Conservation (phyloP, 2,329 filamentous ascomycete species). For the Hymenoscyphus linearis region DNA sequence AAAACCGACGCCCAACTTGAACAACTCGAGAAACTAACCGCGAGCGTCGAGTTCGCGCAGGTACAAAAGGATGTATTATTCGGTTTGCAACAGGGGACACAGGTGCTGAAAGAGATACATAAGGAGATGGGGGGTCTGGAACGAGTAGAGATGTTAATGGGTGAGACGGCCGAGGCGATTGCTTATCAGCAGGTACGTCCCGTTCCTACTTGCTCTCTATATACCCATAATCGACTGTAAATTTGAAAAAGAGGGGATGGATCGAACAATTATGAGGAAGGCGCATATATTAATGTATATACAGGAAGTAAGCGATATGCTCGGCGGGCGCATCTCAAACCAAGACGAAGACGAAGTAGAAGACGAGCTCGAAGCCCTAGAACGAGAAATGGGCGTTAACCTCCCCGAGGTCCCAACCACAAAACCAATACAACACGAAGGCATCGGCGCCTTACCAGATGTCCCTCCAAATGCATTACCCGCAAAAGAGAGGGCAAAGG, state of each 20-base stretch:
- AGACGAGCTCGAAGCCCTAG: slow-evolving; percentile 82
- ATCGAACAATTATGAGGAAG: no score
- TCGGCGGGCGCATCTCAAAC: slow-evolving; percentile 81
- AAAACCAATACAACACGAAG: slow-evolving; percentile 43
- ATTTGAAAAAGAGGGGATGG: no score
- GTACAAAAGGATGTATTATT: slow-evolving; percentile 96
- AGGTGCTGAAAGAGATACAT: slow-evolving; percentile 85
- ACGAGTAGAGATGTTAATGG: slow-evolving; percentile 91
- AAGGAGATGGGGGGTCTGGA: slow-evolving; percentile 94
- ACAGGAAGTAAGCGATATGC: slow-evolving; percentile 87
- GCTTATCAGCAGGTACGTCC: slow-evolving; percentile 79
- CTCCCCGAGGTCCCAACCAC: slow-evolving; percentile 23
- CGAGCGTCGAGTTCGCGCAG: slow-evolving; percentile 88
- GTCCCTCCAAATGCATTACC: slow-evolving; percentile 16
- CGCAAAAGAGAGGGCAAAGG: slow-evolving; percentile 26
- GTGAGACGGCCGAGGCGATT: slow-evolving; percentile 82
- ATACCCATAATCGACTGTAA: no score
- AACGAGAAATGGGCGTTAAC: slow-evolving; percentile 49
- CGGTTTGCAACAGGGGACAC: slow-evolving; percentile 85
- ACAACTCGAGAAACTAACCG: slow-evolving; percentile 82
- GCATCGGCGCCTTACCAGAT: slow-evolving; percentile 31
- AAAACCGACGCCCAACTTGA: slow-evolving; percentile 94
- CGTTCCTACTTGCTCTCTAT: no score
- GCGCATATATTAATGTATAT: slow-evolving; percentile 8
- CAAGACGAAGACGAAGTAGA: slow-evolving; percentile 98